Evolutionary conservation across 2,329 filamentous ascomycete species (phyloP).

Genomic region (Colletotrichum sp.): DNA sequence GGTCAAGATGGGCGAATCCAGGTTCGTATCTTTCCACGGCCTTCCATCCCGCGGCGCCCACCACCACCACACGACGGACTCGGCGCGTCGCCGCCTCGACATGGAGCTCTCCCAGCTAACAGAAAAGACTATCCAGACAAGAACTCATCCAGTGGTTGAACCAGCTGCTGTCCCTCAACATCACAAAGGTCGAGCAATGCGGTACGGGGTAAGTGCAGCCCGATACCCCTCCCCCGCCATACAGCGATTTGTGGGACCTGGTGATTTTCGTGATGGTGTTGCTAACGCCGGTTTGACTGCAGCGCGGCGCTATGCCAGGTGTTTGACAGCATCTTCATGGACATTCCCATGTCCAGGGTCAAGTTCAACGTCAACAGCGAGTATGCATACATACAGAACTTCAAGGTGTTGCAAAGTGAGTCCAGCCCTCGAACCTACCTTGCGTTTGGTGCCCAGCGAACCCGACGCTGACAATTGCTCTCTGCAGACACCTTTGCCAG

Average conservation of each 20-base stretch:
- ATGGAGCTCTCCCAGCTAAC: conserved; percentile 1
- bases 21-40: conserved; percentile 40
- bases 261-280: conserved; percentile 4
- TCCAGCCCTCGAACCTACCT: conserved; percentile 21
- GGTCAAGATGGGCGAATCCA: conserved; percentile 67
- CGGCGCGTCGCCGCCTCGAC: background rate
- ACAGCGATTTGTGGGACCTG: conserved; percentile 15
- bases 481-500: conserved; percentile 77
- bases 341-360: conserved; percentile 93
- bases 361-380: conserved; percentile 98
- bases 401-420: conserved; percentile 96
- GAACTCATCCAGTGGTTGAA: conserved; percentile 97
- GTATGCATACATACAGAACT: conserved; percentile 98
- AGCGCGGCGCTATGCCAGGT: conserved; percentile 97
- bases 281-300: conserved; percentile 27
- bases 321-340: conserved; percentile 97
- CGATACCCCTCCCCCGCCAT: conserved; percentile 37
- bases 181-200: conserved; percentile 99
- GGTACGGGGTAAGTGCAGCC: conserved; percentile 81
- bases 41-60: background rate
- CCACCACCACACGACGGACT: background rate
- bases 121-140: conserved; percentile 66
- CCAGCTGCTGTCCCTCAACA: conserved; percentile 95
- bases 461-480: background rate
- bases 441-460: background rate